Evolutionary conservation across 148 eudicot genomes (phyloP).

Genomic region (Vaccinium vitisidaea): DNA sequence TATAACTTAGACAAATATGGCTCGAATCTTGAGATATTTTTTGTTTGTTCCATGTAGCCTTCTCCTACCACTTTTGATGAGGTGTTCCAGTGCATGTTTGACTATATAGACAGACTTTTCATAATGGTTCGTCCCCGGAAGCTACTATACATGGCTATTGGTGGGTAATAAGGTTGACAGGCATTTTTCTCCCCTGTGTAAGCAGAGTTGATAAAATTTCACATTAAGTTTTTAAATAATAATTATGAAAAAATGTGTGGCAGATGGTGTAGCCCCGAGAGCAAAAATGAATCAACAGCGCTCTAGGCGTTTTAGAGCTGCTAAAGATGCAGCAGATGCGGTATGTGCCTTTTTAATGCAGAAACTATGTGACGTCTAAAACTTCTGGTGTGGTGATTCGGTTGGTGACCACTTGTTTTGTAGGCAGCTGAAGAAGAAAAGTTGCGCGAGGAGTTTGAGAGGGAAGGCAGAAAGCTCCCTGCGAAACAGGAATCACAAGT

Average conservation of each 20-base stretch:
- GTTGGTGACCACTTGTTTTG: constrained; percentile 12
- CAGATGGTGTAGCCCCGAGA: constrained; percentile 99
- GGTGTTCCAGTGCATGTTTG: constrained; percentile 89
- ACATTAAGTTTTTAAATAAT: not conserved
- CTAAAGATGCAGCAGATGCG: constrained; percentile 96
- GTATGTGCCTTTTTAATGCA: constrained; percentile 42
- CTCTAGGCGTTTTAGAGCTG: constrained; percentile 95
- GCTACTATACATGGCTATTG: constrained; percentile 94
- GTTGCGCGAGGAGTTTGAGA: constrained; percentile 75
- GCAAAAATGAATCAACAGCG: constrained; percentile 99
- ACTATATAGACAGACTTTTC: constrained; percentile 93
- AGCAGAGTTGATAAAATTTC: not conserved
- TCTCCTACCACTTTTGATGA: constrained; percentile 88
- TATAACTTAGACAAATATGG: not conserved
- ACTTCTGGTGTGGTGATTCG: not conserved
- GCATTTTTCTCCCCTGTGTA: not conserved
- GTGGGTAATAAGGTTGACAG: constrained; percentile 49
- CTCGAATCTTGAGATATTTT: not conserved
- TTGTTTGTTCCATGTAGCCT: constrained; percentile 55
- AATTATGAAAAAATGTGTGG: constrained; percentile 18
- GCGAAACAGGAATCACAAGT: constrained; percentile 69
- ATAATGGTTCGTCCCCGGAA: constrained; percentile 95
- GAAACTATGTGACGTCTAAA: constrained; percentile 5
- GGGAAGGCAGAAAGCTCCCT: constrained; percentile 86
- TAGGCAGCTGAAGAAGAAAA: constrained; percentile 91